phyloP scores from a whole-genome alignment of 2,329 filamentous ascomycete species.

The Dryadomyces quercivorus region DNA sequence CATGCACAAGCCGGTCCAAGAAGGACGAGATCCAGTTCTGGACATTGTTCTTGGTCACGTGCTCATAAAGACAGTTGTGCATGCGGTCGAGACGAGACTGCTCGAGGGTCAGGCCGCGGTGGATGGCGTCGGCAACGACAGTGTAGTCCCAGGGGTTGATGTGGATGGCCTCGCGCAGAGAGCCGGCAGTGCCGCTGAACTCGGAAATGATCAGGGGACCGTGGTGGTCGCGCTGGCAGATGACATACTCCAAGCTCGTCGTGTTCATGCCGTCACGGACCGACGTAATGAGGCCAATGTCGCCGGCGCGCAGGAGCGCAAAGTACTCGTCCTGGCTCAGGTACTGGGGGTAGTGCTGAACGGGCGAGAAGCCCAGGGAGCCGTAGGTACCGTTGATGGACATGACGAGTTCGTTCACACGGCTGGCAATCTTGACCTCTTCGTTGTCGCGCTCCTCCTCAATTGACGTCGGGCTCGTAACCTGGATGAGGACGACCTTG shows the following conservation, averaged over 20 bases:
- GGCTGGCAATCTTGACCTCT: slow-evolving; percentile 71
- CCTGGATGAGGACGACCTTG: slow-evolving; percentile 86
- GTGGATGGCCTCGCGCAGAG: slow-evolving; percentile 73
- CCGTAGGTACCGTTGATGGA: slow-evolving; percentile 87
- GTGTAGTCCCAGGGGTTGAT: slow-evolving; percentile 94
- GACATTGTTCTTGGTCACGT: slow-evolving; percentile 77
- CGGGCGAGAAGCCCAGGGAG: slow-evolving; percentile 76
- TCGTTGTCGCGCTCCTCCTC: slow-evolving; percentile 67
- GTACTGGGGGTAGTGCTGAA: slow-evolving; percentile 92
- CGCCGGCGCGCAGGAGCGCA: slow-evolving; percentile 77
- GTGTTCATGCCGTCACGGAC: slow-evolving; percentile 98
- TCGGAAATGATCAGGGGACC: slow-evolving; percentile 89
- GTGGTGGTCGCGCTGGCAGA: slow-evolving; percentile 78
- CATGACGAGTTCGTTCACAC: slow-evolving; percentile 81
- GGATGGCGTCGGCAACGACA: slow-evolving; percentile 73
- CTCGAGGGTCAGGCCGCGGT: slow-evolving; percentile 68
- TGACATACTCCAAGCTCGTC: slow-evolving; percentile 85
- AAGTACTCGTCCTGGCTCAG: slow-evolving; percentile 85
- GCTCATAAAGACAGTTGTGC: slow-evolving; percentile 65
- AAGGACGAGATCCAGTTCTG: slow-evolving; percentile 76
- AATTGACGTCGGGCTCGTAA: slow-evolving; percentile 76
- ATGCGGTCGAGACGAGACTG: slow-evolving; percentile 51
- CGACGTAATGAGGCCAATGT: slow-evolving; percentile 89
- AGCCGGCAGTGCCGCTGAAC: slow-evolving; percentile 88
- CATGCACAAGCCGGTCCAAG: slow-evolving; percentile 65